phyloP scores from a whole-genome alignment of 2,329 filamentous ascomycete species.

The Fusarium oxysporum region DNA sequence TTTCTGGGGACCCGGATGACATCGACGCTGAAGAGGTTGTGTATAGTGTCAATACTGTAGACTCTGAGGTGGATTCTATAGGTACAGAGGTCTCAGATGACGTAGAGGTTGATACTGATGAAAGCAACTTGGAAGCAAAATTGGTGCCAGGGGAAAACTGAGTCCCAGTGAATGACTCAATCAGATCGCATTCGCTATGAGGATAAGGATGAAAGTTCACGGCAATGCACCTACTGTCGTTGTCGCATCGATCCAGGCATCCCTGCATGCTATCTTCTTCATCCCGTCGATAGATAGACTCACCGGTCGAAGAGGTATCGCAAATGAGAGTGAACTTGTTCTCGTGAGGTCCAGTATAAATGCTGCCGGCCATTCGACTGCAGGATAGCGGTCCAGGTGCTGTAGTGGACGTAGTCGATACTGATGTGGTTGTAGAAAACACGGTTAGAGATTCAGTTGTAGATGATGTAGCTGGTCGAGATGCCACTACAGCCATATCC shows the following conservation, averaged over 20 bases:
- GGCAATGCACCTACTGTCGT: not conserved
- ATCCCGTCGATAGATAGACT: not conserved
- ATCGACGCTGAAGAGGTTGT: not conserved
- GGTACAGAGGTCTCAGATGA: rapidly evolving
- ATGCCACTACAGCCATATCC: not conserved
- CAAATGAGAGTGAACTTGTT: not conserved
- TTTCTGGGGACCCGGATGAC: rapidly evolving
- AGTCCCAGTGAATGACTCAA: not conserved
- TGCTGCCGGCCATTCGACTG: not conserved
- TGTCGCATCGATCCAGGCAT: not conserved
- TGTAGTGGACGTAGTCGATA: not conserved
- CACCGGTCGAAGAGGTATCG: not conserved
- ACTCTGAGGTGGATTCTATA: rapidly evolving
- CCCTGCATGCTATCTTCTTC: not conserved
- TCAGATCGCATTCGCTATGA: not conserved
- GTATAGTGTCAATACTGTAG: rapidly evolving
- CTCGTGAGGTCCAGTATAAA: not conserved
- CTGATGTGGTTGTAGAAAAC: not conserved
- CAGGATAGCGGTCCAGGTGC: not conserved
- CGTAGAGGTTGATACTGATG: not conserved
- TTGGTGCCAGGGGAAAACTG: not conserved
- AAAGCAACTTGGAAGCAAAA: not conserved
- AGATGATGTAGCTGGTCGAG: not conserved
- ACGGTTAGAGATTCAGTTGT: not conserved
- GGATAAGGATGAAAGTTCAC: not conserved